A percentile compares a stretch with the other conserved stretches of the same genome.
These are phyloP conservation scores for Solanum medicagineum DNA, from an alignment of 257 asterid species.

Conservation along the genomic window DNA sequence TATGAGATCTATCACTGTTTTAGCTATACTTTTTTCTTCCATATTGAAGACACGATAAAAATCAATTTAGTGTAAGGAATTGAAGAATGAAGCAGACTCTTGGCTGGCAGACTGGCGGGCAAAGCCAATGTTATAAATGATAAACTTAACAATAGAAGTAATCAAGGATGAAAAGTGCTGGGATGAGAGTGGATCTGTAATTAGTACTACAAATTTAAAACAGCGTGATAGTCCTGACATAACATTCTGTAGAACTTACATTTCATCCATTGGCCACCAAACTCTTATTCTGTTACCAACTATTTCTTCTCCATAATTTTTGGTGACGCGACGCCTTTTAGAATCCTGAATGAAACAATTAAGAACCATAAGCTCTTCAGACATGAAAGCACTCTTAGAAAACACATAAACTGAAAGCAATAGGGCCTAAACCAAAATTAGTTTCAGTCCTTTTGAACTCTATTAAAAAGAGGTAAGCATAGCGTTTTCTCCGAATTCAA, in stretches of 20 bases:
- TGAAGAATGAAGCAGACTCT: neutral
- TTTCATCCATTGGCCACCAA: constrained; percentile 36
- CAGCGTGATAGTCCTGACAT: neutral
- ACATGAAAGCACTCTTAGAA: neutral
- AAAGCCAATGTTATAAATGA: neutral
- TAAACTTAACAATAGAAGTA: neutral
- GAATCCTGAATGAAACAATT: constrained; percentile 18
- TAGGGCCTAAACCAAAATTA: neutral
- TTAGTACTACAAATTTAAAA: neutral
- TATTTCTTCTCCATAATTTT: constrained; percentile 30
- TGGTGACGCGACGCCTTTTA: constrained; percentile 1
- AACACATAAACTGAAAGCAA: neutral
- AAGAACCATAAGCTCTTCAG: neutral
- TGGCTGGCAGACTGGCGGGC: neutral
- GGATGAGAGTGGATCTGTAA: neutral
- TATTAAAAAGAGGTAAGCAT: neutral
- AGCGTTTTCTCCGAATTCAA: neutral
- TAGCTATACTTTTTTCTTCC: neutral
- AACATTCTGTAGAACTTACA: constrained; percentile 19
- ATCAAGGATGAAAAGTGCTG: neutral
- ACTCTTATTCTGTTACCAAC: constrained; percentile 39
- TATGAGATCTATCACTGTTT: neutral
- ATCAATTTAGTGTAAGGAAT: neutral
- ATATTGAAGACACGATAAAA: neutral
- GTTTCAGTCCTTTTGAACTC: neutral